phyloP scores from a whole-genome alignment of 2,329 filamentous ascomycete genomes.

The Trichoderma sp. region DNA sequence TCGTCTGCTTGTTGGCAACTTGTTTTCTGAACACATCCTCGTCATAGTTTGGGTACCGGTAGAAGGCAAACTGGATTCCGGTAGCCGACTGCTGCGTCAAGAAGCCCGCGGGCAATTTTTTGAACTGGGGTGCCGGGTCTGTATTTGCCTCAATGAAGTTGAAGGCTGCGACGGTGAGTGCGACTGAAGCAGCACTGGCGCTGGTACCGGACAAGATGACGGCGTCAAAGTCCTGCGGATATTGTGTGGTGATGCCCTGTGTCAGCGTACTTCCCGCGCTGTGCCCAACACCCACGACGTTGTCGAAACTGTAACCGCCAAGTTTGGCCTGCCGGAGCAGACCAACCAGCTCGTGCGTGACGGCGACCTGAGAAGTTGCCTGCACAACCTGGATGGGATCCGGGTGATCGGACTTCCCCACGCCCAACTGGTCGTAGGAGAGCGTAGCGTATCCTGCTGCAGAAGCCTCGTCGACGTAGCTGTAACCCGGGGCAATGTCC shows the following conservation, averaged over 20 bases:
- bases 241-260: constrained; percentile 3
- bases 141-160: constrained; percentile 2
- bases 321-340: background rate
- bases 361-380: background rate
- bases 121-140: constrained; percentile 1
- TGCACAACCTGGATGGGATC: background rate
- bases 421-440: constrained; percentile 7
- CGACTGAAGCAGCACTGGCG: constrained; percentile 4
- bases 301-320: background rate
- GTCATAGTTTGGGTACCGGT: constrained; percentile 3
- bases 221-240: background rate
- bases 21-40: background rate
- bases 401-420: background rate
- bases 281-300: constrained; percentile 1
- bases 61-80: constrained; percentile 9
- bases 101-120: background rate
- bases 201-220: background rate
- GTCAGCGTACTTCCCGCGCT: constrained; percentile 5
- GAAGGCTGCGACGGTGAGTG: background rate
- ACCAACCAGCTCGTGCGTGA: background rate
- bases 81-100: constrained; percentile 5
- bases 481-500: background rate
- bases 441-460: background rate
- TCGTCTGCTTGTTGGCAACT: constrained; percentile 1
- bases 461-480: constrained; percentile 4